Base-by-base conservation (phyloP, 2,329 filamentous ascomycete species). In the Colletotrichum graminicola region DNA sequence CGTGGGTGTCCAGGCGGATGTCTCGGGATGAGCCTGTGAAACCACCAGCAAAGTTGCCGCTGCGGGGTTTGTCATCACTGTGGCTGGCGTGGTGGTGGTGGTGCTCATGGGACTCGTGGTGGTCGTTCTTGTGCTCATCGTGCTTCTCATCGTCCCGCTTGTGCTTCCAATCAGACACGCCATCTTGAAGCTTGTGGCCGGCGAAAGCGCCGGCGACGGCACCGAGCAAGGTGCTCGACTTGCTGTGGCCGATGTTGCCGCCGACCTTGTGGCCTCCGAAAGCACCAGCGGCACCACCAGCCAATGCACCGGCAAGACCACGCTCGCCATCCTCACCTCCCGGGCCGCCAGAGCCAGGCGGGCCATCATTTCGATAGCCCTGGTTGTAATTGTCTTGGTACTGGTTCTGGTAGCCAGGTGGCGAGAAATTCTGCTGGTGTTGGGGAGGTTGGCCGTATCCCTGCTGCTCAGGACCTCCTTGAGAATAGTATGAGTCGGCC, bases 111-210 rank as follows among this genome's bases (percentile, higher is more conserved):
- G 55, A 36, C 26, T 55, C 52, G n/a, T 69, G 49, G 16, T 71
- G 54, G 1, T 68, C 59, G 2, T 75, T 61, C 71, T 78, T 73
- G 43, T 62, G 45, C 54, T 77, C 77, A 26, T 77, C 77, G 23
- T 79, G 74, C 26, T 82, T 82, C 71, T 81, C 78, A 63, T 84
- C 82, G 69, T 84, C 77, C 34, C 79, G 79, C 41, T 79, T 77
- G 68, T 83, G 79, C 75, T 79, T 81, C 80, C 80, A 82, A 72
- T 84, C 82, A 5, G 75, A 75, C 3, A 79, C 79, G 10, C 77
- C 80, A 62, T 84, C 82, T 69, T 84, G 79, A 16, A 82, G 66
- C 74, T 84, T 83, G 75, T 82, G 80, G 3, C 83, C 83, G 3
- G 80, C 80, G 45, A 84, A 77, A 14, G 82, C 83, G 16, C 83